Evolutionary conservation across 148 eudicot genomes (phyloP).

Genomic region (Amaranthus cruentus): DNA sequence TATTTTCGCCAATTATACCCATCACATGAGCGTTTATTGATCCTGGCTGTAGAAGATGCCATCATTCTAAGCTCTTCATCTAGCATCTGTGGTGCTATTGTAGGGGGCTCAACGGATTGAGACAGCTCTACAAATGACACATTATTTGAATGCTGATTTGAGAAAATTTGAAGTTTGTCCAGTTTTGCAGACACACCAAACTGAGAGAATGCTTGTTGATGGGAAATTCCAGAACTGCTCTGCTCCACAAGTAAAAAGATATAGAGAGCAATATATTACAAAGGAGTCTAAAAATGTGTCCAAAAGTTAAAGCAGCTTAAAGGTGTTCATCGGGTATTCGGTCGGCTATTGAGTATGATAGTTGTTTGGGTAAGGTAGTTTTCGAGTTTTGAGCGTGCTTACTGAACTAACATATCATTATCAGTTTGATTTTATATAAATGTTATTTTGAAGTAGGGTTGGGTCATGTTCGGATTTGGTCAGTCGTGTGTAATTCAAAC

Average conservation of each 20-base stretch:
- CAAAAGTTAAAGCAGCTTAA: not conserved
- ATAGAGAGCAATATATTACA: not conserved
- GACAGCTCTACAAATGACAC: constrained; percentile 25
- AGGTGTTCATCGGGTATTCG: no score
- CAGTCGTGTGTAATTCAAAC: no score
- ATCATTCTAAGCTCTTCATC: constrained; percentile 35
- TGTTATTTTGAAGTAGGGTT: no score
- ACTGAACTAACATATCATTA: no score
- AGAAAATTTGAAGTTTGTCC: constrained; percentile 14
- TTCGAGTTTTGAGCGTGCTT: no score
- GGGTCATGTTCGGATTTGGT: no score
- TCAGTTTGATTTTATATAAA: no score
- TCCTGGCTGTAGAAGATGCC: constrained; percentile 22
- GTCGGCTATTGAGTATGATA: no score
- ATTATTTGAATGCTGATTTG: constrained; percentile 24
- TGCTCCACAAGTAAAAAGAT: constrained; percentile 16
- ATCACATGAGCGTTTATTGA: constrained; percentile 58
- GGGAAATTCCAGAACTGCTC: constrained; percentile 37
- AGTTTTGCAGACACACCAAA: constrained; percentile 31
- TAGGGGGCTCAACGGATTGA: constrained; percentile 29
- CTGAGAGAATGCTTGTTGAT: constrained; percentile 35
- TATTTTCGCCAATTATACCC: constrained; percentile 96
- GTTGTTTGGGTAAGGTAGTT: no score
- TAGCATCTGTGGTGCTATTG: constrained; percentile 15
- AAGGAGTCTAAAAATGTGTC: not conserved